Conservation (phyloP, 75 land plant species). For the Sequoiadendron giganteum region DNA sequence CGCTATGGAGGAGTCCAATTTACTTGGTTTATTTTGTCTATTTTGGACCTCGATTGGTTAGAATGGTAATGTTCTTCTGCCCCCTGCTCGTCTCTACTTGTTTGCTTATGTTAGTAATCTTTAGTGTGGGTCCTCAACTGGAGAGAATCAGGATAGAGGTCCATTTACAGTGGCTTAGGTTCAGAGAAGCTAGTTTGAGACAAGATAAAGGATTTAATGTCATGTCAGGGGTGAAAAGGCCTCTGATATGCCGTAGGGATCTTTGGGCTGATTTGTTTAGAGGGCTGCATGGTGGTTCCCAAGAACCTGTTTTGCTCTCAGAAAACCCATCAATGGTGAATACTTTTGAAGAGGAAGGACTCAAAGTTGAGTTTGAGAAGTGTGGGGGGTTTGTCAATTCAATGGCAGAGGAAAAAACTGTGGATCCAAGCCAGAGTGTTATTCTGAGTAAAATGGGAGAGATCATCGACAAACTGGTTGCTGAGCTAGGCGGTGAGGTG, state of each 20-base stretch:
- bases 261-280: background rate
- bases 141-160: slow-evolving; percentile 10
- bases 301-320: background rate
- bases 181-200: background rate
- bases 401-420: background rate
- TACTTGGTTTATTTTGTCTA: slow-evolving; percentile 8
- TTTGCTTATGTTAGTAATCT: background rate
- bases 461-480: background rate
- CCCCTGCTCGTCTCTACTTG: slow-evolving; percentile 12
- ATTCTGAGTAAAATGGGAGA: background rate
- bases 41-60: background rate
- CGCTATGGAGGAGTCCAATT: background rate
- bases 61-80: background rate
- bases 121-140: slow-evolving; percentile 12
- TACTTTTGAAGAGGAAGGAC: background rate
- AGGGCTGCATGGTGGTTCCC: background rate
- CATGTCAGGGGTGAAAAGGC: background rate
- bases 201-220: background rate
- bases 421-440: slow-evolving; percentile 12
- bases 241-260: background rate
- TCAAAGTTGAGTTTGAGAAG: background rate
- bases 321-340: background rate
- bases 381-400: background rate
- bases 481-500: slow-evolving; percentile 5
- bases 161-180: background rate